Conservation (phyloP, 768 basidiomycete genomes). For the Coprinopsis marcescibilis region DNA sequence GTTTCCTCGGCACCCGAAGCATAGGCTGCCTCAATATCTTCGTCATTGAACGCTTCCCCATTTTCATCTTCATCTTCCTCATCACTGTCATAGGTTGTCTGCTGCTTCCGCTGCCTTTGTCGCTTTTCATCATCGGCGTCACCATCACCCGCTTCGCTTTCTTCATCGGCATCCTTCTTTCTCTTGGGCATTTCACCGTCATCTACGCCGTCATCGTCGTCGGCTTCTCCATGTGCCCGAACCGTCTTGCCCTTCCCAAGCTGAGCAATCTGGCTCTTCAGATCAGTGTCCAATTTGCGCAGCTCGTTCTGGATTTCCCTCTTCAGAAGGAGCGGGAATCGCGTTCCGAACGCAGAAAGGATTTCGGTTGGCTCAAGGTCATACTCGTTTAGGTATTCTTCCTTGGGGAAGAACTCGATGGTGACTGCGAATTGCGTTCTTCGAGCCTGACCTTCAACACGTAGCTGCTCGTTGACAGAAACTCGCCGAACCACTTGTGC, state of each 20-base stretch:
- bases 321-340: conserved; percentile 76
- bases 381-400: conserved; percentile 82
- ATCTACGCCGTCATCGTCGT: conserved; percentile 52
- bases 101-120: conserved; percentile 63
- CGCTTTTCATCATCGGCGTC: conserved; percentile 80
- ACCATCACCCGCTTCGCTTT: conserved; percentile 74
- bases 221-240: conserved; percentile 41
- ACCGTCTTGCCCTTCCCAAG: conserved; percentile 74
- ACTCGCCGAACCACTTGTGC: conserved; percentile 86
- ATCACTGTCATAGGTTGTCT: conserved; percentile 72
- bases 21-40: conserved; percentile 61
- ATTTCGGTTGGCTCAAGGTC: conserved; percentile 69
- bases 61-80: conserved; percentile 52
- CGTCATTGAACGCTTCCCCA: conserved; percentile 39
- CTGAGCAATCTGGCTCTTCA: conserved; percentile 72
- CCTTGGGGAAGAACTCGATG: conserved; percentile 79
- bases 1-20: conserved; percentile 43
- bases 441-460: conserved; percentile 59
- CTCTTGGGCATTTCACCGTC: conserved; percentile 28
- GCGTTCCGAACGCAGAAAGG: conserved; percentile 60
- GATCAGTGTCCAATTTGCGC: conserved; percentile 75
- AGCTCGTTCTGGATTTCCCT: conserved; percentile 84
- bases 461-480: conserved; percentile 72
- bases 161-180: conserved; percentile 50
- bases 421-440: conserved; percentile 75